Base-by-base conservation (phyloP, 805 yeast species). In the Yamadazyma phyllophila region DNA sequence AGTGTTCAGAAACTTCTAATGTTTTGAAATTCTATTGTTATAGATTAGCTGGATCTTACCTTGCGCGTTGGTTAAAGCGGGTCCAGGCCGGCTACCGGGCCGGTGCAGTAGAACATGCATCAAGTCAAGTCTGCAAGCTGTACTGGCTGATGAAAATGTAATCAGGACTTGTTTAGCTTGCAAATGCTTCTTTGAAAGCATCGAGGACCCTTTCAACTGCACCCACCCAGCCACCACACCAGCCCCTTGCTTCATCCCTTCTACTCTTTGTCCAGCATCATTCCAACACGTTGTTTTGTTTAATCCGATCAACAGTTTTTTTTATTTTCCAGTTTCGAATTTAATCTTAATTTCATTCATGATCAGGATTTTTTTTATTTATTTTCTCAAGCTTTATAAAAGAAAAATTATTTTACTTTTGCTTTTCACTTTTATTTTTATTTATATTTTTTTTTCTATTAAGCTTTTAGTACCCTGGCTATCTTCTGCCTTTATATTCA, bases 401-500 rank as follows among this genome's bases (percentile, higher is more conserved):
- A 17, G 15, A 36, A 24, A 36, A 36, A 17, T 36, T 15, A n/a
- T 16, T 13, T 26, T 37, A 17, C 26, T 26, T 37, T 26, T 37
- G 26, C 26, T 26, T 26, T 26, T 24, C 20, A n/a, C 26, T 37
- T 37, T 37, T 26, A 37, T 14, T 37, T 26, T 37, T 24, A 20
- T 20, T 26, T 37, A 17, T 15, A 37, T 26, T 37, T 37, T 37
- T 37, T 37, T 37, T 37, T 37, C 14, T 37, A 37, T 36, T 36
- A 36, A 24, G 9, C 29, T 36, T 36, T 36, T 24, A 36, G 39
- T 36, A 36, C 39, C 39, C 39, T 36, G 31, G 31, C 31, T 29
- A 29, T 29, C 31, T 17, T 36, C 27, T 17, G 14, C 36, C 39
- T 36, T 36, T 36, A 36, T 17, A 36, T 17, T 17, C 29, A 17